Conservation (phyloP, 805 yeast genomes). For the Metschnikowia picachoensis region DNA sequence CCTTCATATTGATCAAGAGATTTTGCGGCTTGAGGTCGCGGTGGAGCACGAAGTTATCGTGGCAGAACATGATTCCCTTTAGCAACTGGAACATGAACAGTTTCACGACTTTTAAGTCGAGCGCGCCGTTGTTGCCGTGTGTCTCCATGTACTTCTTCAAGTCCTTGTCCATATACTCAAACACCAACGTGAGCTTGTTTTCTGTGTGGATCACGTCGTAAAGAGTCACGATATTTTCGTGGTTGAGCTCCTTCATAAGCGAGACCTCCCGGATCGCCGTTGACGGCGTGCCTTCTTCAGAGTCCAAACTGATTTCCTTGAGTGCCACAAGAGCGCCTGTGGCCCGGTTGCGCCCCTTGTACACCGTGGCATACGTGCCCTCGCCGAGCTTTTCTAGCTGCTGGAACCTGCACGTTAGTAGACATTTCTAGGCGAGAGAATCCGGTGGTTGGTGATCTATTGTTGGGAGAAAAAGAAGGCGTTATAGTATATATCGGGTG, state of each 20-base stretch:
- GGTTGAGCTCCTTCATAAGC: constrained; percentile 88
- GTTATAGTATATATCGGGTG: too few relatives aligned
- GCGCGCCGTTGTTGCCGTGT: constrained; percentile 71
- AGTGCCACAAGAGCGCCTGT: constrained; percentile 90
- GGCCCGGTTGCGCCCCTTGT: constrained; percentile 83
- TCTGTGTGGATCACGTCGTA: constrained; percentile 97
- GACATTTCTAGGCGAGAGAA: too few relatives aligned
- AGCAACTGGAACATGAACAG: constrained; percentile 92
- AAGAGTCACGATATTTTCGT: constrained; percentile 85
- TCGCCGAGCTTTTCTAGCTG: constrained; percentile 84
- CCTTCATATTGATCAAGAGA: constrained; percentile 80
- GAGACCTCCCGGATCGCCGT: constrained; percentile 97
- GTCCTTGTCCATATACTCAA: constrained; percentile 91
- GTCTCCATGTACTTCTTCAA: constrained; percentile 92
- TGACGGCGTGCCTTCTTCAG: constrained; percentile 98
- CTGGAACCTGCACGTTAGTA: constrained; percentile 33
- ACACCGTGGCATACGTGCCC: constrained; percentile 98
- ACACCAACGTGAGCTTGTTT: constrained; percentile 88
- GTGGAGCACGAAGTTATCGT: constrained; percentile 78
- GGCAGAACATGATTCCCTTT: constrained; percentile 84
- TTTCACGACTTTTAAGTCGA: constrained; percentile 70
- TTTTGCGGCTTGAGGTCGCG: constrained; percentile 94
- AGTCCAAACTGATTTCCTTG: constrained; percentile 90
- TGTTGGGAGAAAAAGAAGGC: too few relatives aligned
- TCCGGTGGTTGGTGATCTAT: too few relatives aligned